Evolutionary conservation across 345 rosid genomes (phyloP), one percentile per base, ranked within the genome.

Genomic region (Lepidium didymum): DNA sequence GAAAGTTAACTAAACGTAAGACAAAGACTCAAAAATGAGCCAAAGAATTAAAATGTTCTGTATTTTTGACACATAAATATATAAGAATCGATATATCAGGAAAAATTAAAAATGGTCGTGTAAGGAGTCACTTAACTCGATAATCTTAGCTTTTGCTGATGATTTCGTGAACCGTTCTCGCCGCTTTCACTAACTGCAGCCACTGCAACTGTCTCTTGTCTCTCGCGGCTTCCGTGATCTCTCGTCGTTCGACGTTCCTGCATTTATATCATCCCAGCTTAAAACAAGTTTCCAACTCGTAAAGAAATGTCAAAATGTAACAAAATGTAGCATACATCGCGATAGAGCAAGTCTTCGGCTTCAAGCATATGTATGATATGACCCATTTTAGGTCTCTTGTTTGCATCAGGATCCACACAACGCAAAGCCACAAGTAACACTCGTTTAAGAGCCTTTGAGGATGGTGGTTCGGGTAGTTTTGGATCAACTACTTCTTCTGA

Each of bases 351-450:
- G 50, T 90, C 97, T 74, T 90, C 93, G 53, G 93, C 88, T 84
- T 92, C 97, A 45, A 92, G 90, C 98, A 92, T 88, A 71, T 92
- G 96, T 16, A 92, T 78, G 7, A 92, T 64, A 73, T 92, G 96
- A 7, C 98, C 92, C 96, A 92, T 80, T 68, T 86, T 86, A 9
- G 89, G 95, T 76, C 95, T 74, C 62, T 84, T 88, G 74, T 81
- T 79, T 3, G 96, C 89, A 69, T 85, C 85, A 49, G 91, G 86
- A 68, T 92, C 98, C 16, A 92, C 96, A 49, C 98, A 92, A 5
- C 92, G 86, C 68, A 92, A 74, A 65, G 98, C 96, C 10, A 88
- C 92, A n/a, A 92, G 89, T 75, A 92, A 84, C 52, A 78, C 83
- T 64, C 91, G 80, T 78, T 90, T 90, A 62, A 90, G 65, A 37